Evolutionary conservation across 2,329 filamentous ascomycete species (phyloP).

Genomic region (Penicillium hordei): DNA sequence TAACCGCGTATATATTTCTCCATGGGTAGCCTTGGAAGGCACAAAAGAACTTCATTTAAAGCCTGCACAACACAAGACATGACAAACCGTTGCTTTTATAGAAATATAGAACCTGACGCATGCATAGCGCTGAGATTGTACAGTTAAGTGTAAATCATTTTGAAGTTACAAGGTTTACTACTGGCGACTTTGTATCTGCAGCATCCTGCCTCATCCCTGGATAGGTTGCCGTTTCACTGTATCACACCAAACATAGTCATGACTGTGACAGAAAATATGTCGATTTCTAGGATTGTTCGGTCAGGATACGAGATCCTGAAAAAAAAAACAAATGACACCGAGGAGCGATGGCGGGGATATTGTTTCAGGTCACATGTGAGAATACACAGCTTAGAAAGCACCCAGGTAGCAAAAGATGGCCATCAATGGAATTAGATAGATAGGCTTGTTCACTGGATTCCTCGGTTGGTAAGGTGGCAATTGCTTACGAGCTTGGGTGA

Average conservation of each 20-base stretch:
- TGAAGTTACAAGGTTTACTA: background rate
- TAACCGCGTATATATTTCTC: too few species aligned
- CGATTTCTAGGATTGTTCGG: background rate
- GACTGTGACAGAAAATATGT: background rate
- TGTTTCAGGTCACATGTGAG: background rate
- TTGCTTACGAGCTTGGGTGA: background rate
- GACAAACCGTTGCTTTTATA: background rate
- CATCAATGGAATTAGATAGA: background rate
- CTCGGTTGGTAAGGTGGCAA: background rate
- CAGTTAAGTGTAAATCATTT: background rate
- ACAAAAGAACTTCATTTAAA: background rate
- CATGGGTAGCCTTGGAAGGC: too few species aligned
- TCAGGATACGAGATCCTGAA: background rate
- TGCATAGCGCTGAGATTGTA: background rate
- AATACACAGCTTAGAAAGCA: background rate
- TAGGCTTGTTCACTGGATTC: too few species aligned
- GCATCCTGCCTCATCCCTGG: background rate
- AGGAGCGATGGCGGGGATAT: background rate
- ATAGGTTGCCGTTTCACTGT: background rate
- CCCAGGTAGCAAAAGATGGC: background rate
- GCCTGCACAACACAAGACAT: background rate
- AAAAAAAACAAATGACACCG: background rate
- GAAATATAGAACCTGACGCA: background rate
- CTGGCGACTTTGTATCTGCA: background rate
- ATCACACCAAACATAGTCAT: background rate